Percentiles rank a stretch among this genome's conserved stretches.
phyloP scores from a whole-genome alignment of 2,329 filamentous ascomycete species.

The Xylaria polymorpha region DNA sequence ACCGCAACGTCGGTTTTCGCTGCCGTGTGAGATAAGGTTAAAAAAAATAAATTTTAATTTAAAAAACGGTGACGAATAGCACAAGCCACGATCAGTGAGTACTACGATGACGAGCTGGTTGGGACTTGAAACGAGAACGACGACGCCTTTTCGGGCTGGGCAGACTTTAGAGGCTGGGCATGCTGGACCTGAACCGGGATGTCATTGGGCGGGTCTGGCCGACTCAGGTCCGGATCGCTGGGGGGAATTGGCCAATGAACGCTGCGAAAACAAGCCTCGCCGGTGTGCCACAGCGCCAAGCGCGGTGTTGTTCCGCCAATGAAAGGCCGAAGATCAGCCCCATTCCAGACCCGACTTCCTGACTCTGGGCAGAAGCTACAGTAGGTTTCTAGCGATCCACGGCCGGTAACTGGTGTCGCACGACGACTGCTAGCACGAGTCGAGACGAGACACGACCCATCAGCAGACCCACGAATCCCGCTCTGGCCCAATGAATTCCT shows the following conservation, averaged over 20 bases:
- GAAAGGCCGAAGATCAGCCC: background rate
- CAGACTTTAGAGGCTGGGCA: background rate
- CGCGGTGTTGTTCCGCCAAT: conserved; percentile 26
- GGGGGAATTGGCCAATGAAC: conserved; percentile 25
- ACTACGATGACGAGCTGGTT: conserved; percentile 14
- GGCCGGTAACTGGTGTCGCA: conserved; percentile 2
- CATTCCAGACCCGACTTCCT: background rate
- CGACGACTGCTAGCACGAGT: conserved; percentile 26
- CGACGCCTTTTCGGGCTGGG: conserved; percentile 18
- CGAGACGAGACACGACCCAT: conserved; percentile 30
- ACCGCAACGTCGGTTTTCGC: background rate
- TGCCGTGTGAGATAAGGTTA: background rate
- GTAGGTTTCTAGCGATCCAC: conserved; percentile 14
- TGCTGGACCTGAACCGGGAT: background rate
- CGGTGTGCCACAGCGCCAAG: conserved; percentile 21
- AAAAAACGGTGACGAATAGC: background rate
- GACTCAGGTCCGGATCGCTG: conserved; percentile 13
- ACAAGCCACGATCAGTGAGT: conserved; percentile 19
- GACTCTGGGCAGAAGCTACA: too few species aligned
- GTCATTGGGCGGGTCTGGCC: conserved; percentile 15
- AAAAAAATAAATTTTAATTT: background rate
- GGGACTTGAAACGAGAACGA: conserved; percentile 28
- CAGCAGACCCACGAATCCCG: background rate
- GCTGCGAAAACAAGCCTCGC: background rate
- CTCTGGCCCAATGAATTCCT: conserved; percentile 22